Conservation (phyloP, 345 rosid species). For the Theobroma cacao region DNA sequence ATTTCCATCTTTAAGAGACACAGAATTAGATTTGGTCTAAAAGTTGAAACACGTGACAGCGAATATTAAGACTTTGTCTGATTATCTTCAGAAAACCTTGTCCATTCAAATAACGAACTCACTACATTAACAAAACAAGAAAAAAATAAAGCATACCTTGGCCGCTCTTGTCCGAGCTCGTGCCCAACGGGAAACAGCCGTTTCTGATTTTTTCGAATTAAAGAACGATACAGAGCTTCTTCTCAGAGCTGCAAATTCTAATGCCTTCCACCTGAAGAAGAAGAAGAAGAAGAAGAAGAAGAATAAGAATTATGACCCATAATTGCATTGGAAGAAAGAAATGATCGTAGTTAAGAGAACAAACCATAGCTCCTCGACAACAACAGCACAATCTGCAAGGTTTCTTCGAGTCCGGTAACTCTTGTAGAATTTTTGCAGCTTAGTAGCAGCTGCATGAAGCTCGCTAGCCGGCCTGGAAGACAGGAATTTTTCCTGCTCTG, state of each 20-base stretch:
- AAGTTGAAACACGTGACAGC: background rate
- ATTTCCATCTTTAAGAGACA: background rate
- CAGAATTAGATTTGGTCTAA: background rate
- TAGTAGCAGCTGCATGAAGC: slow-evolving; percentile 4
- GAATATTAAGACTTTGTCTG: background rate
- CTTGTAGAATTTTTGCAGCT: slow-evolving; percentile 79
- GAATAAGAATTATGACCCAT: too few relatives aligned
- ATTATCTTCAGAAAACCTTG: background rate
- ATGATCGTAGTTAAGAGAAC: background rate
- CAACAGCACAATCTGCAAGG: slow-evolving; percentile 88
- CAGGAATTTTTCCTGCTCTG: background rate
- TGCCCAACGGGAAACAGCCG: slow-evolving; percentile 44
- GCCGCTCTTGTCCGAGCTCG: slow-evolving; percentile 42
- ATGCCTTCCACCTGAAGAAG: slow-evolving; percentile 33
- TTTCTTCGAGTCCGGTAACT: slow-evolving; percentile 83
- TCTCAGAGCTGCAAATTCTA: slow-evolving; percentile 24
- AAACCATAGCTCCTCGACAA: slow-evolving; percentile 76
- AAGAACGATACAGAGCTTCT: slow-evolving; percentile 40
- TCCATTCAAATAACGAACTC: background rate
- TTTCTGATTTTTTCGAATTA: slow-evolving; percentile 25
- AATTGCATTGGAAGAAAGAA: too few relatives aligned
- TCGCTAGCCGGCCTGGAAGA: background rate
- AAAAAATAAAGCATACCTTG: slow-evolving; percentile 24
- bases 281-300: too few relatives aligned
- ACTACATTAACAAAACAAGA: background rate